Conservation (phyloP, 2,329 filamentous ascomycete genomes). For the Fusarium multiceps region DNA sequence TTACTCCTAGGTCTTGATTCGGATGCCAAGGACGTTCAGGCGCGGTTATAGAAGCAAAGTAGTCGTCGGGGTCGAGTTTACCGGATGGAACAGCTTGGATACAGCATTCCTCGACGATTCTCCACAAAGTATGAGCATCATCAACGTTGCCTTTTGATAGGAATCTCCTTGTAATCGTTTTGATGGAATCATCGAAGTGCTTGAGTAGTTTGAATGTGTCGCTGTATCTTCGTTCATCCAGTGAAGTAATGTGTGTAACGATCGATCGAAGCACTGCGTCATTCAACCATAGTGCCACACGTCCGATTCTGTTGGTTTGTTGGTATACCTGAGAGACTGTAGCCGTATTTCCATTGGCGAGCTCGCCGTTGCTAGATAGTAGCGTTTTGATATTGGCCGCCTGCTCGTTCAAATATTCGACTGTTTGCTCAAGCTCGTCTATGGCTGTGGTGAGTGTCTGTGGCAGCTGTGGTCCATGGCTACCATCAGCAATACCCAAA, state of each 20-base stretch:
- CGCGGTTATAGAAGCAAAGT: not conserved
- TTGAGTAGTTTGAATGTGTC: not conserved
- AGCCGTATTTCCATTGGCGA: not conserved
- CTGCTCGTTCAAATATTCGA: not conserved
- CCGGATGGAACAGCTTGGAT: not conserved
- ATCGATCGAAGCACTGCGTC: too few relatives aligned
- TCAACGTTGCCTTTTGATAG: not conserved
- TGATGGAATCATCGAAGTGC: not conserved
- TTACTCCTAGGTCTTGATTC: not conserved
- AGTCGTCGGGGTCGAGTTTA: not conserved
- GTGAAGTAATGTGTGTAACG: too few relatives aligned
- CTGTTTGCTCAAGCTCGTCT: not conserved
- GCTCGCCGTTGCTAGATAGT: not conserved
- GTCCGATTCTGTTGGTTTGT: too few relatives aligned
- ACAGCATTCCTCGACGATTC: not conserved
- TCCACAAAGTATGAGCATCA: not conserved
- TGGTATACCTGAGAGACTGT: accelerated
- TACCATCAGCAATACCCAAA: not conserved
- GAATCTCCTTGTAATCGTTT: not conserved
- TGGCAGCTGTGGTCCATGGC: not conserved
- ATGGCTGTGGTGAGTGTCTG: not conserved
- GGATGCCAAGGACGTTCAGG: too few relatives aligned
- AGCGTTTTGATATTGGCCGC: not conserved
- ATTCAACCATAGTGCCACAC: too few relatives aligned
- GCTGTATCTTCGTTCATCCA: not conserved